Percentiles rank a stretch among this genome's conserved stretches.
Conservation (phyloP, 2,329 filamentous ascomycete species). For the Neopestalotiopsis rosae region DNA sequence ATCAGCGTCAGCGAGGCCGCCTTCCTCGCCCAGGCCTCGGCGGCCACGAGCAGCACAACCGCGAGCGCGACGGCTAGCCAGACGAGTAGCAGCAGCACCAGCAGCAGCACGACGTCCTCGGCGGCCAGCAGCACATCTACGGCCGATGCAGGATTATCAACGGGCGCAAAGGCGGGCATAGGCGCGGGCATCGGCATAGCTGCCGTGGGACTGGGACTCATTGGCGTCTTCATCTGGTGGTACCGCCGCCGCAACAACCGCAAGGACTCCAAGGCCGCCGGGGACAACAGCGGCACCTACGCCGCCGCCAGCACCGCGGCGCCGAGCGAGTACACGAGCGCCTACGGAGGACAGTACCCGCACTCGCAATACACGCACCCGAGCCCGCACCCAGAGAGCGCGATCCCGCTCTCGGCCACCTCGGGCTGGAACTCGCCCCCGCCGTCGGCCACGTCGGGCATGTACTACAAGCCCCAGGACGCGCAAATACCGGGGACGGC, state of each 20-base stretch:
- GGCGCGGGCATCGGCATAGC: constrained; percentile 43
- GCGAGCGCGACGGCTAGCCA: constrained; percentile 23
- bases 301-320: not conserved
- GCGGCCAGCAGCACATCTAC: constrained; percentile 21
- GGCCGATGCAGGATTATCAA: constrained; percentile 35
- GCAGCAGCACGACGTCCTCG: constrained; percentile 20
- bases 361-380: not conserved
- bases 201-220: constrained; percentile 26
- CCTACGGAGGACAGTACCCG: not conserved
- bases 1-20: constrained; percentile 46
- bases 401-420: not conserved
- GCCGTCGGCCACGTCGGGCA: not conserved
- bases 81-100: constrained; percentile 18
- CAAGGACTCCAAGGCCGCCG: not conserved
- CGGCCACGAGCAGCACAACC: constrained; percentile 26
- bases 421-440: constrained; percentile 2
- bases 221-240: constrained; percentile 34
- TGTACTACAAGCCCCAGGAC: constrained; percentile 10
- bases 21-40: constrained; percentile 43
- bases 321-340: constrained; percentile 9
- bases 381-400: constrained; percentile 1
- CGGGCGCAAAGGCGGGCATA: constrained; percentile 44
- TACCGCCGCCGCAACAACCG: constrained; percentile 25
- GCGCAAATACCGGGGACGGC: not conserved
- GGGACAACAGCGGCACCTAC: not conserved